phyloP scores from a whole-genome alignment of 2,329 filamentous ascomycete species.

The Chaetomium sp. region DNA sequence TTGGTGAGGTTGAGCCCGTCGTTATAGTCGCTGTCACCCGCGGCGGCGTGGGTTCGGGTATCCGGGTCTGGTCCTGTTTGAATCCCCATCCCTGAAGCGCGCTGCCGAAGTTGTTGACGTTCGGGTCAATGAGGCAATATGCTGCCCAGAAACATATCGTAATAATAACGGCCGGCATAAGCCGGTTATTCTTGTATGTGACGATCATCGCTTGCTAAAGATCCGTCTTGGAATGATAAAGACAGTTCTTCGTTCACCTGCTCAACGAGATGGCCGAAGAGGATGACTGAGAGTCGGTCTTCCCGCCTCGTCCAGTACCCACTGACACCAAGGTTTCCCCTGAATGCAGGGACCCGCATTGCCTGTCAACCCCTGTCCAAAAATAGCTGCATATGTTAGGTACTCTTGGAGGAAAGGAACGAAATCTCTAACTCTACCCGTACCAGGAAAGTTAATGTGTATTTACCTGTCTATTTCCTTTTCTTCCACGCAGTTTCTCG shows the following conservation, averaged over 20 bases:
- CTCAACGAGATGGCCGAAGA: neutral
- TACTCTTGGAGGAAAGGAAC: too few species aligned
- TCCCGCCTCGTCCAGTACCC: neutral
- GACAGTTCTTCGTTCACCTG: neutral
- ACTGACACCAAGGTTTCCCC: neutral
- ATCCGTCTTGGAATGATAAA: neutral
- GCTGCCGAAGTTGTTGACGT: slow-evolving; percentile 15
- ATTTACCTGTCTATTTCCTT: too few species aligned
- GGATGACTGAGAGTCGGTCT: too few species aligned
- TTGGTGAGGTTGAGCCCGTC: neutral
- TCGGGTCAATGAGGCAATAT: slow-evolving; percentile 21
- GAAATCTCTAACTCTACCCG: too few species aligned
- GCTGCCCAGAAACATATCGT: slow-evolving; percentile 17
- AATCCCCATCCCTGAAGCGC: slow-evolving; percentile 9
- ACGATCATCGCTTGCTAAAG: slow-evolving; percentile 18
- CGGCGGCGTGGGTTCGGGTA: neutral
- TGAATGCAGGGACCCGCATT: neutral
- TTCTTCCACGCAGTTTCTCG: too few species aligned
- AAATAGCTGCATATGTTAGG: too few species aligned
- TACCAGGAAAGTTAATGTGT: too few species aligned
- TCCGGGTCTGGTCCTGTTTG: neutral
- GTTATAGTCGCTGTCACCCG: neutral
- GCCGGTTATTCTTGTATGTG: slow-evolving; percentile 24
- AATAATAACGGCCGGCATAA: slow-evolving; percentile 23
- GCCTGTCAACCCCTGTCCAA: too few species aligned